phyloP scores from a whole-genome alignment of 257 asterid species.

The Jacaranda copaia region DNA sequence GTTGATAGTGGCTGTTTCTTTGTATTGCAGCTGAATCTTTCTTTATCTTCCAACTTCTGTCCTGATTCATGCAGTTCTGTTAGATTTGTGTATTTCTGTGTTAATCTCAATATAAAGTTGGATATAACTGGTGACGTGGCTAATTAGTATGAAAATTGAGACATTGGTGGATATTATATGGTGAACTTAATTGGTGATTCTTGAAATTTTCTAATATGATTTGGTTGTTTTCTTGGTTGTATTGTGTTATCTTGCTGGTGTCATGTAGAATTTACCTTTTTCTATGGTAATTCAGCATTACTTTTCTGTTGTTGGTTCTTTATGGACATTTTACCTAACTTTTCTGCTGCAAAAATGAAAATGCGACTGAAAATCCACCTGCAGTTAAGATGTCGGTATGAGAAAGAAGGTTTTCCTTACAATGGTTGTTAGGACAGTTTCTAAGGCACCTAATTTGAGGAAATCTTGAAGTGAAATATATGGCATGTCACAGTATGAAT shows the following conservation, averaged over 20 bases:
- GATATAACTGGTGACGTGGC: neutral
- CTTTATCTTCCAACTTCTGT: no score
- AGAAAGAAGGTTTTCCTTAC: slow-evolving; percentile 13
- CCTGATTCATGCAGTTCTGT: no score
- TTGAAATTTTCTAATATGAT: slow-evolving; percentile 10
- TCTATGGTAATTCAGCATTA: slow-evolving; percentile 7
- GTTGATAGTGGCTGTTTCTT: neutral
- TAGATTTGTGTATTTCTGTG: neutral
- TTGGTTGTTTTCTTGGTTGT: slow-evolving; percentile 12
- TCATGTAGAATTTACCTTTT: neutral
- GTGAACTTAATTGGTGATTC: neutral
- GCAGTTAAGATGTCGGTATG: slow-evolving; percentile 41
- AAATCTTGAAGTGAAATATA: slow-evolving; percentile 12
- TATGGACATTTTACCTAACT: slow-evolving; percentile 38
- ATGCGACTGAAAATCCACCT: slow-evolving; percentile 28
- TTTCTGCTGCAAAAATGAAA: slow-evolving; percentile 36
- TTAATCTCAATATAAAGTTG: neutral
- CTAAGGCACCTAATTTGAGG: slow-evolving; percentile 34
- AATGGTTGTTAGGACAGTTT: slow-evolving; percentile 35
- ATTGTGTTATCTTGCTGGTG: neutral
- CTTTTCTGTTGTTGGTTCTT: slow-evolving; percentile 24
- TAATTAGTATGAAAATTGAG: neutral
- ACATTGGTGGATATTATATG: neutral
- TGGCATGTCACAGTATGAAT: neutral
- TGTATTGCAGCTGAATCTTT: neutral